Evolutionary conservation across 1,284 basidiomycete genomes (phyloP).

Genomic region (Fomes fomentarius): DNA sequence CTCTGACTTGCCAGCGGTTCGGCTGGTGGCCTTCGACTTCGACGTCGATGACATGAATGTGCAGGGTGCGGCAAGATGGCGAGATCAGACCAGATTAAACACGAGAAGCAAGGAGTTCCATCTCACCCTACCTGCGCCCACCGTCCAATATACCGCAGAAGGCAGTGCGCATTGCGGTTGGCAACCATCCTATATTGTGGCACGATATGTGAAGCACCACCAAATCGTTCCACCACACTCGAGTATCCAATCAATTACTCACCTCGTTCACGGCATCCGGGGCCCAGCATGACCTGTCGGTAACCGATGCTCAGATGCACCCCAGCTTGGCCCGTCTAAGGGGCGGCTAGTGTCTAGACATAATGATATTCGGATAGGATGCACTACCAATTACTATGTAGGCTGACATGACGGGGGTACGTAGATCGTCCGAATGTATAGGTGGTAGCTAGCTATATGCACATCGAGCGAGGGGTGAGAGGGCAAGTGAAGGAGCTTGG

Average conservation of each 20-base stretch:
- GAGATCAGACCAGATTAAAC: too few species aligned
- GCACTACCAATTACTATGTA: background rate
- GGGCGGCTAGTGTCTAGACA: background rate
- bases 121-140: too few species aligned
- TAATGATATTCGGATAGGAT: background rate
- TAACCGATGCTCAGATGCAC: background rate
- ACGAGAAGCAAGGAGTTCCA: too few species aligned
- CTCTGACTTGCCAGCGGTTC: background rate
- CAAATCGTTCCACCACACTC: background rate
- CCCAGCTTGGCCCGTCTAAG: too few species aligned
- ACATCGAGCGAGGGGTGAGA: background rate
- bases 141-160: too few species aligned
- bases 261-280: background rate
- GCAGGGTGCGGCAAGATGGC: background rate
- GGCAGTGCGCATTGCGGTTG: too few species aligned
- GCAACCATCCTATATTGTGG: background rate
- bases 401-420: conserved; percentile 1
- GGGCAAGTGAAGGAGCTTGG: background rate
- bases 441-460: background rate
- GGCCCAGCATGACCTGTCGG: too few species aligned
- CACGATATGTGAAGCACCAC: background rate
- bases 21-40: too few species aligned
- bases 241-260: background rate
- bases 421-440: background rate
- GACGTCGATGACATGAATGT: background rate